Percentiles rank a stretch among this genome's conserved stretches.
These are phyloP conservation scores for Penicillium sp. DNA, from an alignment of 2,329 filamentous ascomycete species.

Conservation along the genomic window DNA sequence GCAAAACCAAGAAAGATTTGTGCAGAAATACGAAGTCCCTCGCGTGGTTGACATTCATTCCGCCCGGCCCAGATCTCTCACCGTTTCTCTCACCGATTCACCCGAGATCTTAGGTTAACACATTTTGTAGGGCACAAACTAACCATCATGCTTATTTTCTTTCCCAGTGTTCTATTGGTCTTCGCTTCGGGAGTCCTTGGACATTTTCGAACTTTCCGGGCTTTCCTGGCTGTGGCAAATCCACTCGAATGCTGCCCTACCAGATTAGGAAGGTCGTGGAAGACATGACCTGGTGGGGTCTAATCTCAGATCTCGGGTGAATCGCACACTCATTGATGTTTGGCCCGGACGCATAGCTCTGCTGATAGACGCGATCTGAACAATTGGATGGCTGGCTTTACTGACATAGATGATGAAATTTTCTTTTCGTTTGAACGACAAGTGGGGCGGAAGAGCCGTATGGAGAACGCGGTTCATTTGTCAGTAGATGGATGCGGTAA, in stretches of 20 bases:
- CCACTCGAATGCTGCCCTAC: background rate
- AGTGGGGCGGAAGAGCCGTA: background rate
- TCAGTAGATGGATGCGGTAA: background rate
- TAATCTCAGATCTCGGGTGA: background rate
- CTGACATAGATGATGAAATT: background rate
- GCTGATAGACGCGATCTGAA: background rate
- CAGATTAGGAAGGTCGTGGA: background rate
- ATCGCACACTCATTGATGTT: background rate
- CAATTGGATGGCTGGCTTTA: background rate
- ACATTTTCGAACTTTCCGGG: background rate
- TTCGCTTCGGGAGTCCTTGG: background rate
- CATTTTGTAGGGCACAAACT: background rate
- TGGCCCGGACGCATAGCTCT: background rate
- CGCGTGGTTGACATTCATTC: background rate
- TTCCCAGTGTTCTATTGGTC: background rate
- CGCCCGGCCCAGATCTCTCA: background rate
- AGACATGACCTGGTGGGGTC: background rate
- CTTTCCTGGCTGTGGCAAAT: background rate
- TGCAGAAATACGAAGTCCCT: background rate
- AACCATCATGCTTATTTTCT: background rate
- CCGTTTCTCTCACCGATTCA: constrained; percentile 10
- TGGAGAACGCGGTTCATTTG: background rate
- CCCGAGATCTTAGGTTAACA: background rate
- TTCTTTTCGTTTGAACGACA: background rate
- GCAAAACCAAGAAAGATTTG: background rate